Conservation (phyloP, 805 yeast genomes). For the Blastobotrys parvus region DNA sequence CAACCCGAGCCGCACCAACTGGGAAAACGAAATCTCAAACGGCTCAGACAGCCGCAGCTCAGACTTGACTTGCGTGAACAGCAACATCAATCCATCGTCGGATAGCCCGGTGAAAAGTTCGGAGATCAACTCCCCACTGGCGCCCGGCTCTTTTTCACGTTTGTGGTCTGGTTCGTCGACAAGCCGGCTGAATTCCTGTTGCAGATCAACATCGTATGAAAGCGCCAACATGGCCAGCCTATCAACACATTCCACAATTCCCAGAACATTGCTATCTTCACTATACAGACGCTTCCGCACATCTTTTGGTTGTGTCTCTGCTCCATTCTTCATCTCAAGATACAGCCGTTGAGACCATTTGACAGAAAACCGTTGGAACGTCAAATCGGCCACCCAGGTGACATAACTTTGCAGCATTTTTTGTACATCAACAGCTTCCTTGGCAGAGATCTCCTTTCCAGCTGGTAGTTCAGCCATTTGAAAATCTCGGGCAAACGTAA, state of each 20-base stretch:
- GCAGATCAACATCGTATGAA: conserved; percentile 59
- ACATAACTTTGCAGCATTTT: conserved; percentile 55
- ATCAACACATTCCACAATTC: conserved; percentile 28
- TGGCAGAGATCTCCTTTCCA: conserved; percentile 29
- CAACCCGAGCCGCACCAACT: conserved; percentile 15
- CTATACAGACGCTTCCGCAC: conserved; percentile 11
- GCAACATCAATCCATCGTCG: conserved; percentile 25
- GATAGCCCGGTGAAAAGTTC: conserved; percentile 19
- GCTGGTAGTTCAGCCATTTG: conserved; percentile 31
- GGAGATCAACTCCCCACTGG: neutral
- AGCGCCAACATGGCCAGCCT: conserved; percentile 44
- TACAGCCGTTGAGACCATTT: conserved; percentile 28
- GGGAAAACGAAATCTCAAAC: conserved; percentile 12
- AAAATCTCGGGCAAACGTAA: conserved; percentile 46
- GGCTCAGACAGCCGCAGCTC: conserved; percentile 14
- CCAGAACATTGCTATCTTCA: conserved; percentile 20
- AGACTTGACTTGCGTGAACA: conserved; percentile 27
- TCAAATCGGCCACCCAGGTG: conserved; percentile 41
- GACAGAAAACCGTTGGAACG: conserved; percentile 25
- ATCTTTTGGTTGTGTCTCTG: conserved; percentile 15
- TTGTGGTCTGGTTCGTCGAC: conserved; percentile 35
- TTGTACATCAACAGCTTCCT: conserved; percentile 43
- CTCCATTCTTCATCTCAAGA: conserved; percentile 23
- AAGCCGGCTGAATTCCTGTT: conserved; percentile 22
- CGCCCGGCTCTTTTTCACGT: conserved; percentile 31